Percentiles rank a stretch among this genome's conserved stretches.
These are phyloP conservation scores for Penicillium paneum DNA, from an alignment of 2,329 filamentous ascomycete species.

Conservation along the genomic window DNA sequence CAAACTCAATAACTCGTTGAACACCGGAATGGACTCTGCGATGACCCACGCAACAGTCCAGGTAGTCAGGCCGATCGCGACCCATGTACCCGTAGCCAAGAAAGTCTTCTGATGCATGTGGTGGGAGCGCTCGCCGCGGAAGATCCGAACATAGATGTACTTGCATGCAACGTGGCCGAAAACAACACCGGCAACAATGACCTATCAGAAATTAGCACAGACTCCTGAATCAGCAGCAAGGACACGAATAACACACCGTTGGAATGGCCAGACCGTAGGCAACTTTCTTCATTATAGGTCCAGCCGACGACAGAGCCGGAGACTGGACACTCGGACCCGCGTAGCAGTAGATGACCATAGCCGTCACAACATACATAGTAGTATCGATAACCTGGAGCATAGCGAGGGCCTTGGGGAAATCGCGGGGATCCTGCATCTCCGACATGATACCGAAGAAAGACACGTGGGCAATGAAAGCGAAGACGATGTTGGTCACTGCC, in stretches of 20 bases:
- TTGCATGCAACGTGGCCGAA: slow-evolving; percentile 63
- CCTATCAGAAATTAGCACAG: slow-evolving; percentile 36
- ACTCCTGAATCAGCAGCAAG: too few species aligned
- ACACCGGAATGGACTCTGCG: slow-evolving; percentile 65
- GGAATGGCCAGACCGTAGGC: slow-evolving; percentile 65
- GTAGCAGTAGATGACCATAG: slow-evolving; percentile 65
- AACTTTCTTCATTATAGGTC: slow-evolving; percentile 54
- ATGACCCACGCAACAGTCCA: slow-evolving; percentile 64
- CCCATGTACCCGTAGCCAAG: slow-evolving; percentile 55
- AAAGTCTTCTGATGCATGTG: slow-evolving; percentile 50
- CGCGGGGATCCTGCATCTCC: slow-evolving; percentile 58
- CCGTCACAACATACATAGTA: slow-evolving; percentile 62
- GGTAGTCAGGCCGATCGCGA: slow-evolving; percentile 51
- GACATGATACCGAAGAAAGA: slow-evolving; percentile 64
- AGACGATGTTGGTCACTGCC: slow-evolving; percentile 64
- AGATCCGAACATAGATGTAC: slow-evolving; percentile 62
- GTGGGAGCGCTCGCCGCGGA: slow-evolving; percentile 51
- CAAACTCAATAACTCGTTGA: slow-evolving; percentile 61
- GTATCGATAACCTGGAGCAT: slow-evolving; percentile 58
- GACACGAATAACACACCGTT: slow-evolving; percentile 40
- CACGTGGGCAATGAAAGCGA: slow-evolving; percentile 63
- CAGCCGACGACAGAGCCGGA: slow-evolving; percentile 64
- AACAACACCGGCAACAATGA: slow-evolving; percentile 60
- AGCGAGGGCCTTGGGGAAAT: slow-evolving; percentile 60
- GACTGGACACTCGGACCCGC: slow-evolving; percentile 59